Conservation (phyloP, 768 basidiomycete species). For the Pleurotus platypus region DNA sequence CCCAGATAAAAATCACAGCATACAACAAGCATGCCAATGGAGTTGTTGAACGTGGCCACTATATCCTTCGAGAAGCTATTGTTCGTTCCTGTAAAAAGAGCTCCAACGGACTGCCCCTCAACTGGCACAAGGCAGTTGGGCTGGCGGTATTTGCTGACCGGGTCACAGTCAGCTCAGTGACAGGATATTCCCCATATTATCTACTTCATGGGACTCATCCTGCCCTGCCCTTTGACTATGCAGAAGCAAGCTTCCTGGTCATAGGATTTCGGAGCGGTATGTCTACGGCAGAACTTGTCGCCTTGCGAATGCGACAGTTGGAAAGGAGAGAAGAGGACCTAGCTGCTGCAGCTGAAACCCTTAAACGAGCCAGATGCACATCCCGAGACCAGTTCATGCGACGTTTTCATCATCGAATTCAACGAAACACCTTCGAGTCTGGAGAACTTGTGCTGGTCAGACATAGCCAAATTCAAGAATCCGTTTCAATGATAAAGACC, state of each 20-base stretch:
- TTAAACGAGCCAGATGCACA: constrained; percentile 15
- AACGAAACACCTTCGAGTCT: background rate
- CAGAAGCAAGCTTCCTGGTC: constrained; percentile 26
- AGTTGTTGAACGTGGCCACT: constrained; percentile 31
- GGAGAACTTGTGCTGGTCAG: constrained; percentile 18
- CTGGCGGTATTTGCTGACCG: constrained; percentile 15
- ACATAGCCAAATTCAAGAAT: constrained; percentile 19
- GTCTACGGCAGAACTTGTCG: constrained; percentile 15
- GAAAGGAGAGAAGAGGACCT: constrained; percentile 19
- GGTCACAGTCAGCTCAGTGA: constrained; percentile 15
- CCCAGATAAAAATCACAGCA: constrained; percentile 25
- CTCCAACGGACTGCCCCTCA: background rate
- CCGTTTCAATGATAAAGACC: constrained; percentile 16
- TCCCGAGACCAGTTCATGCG: constrained; percentile 21
- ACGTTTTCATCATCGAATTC: constrained; percentile 1
- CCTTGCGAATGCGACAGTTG: constrained; percentile 20
- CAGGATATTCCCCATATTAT: constrained; percentile 16
- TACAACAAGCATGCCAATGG: constrained; percentile 20
- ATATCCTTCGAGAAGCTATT: constrained; percentile 24
- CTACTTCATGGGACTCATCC: constrained; percentile 9
- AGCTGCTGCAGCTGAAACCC: constrained; percentile 9
- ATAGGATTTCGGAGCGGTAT: constrained; percentile 12
- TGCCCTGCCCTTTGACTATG: background rate
- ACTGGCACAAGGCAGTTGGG: background rate
- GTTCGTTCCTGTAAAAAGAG: constrained; percentile 6